phyloP scores from a whole-genome alignment of 352 stramenopile species.

The Phytophthora ramorum region DNA sequence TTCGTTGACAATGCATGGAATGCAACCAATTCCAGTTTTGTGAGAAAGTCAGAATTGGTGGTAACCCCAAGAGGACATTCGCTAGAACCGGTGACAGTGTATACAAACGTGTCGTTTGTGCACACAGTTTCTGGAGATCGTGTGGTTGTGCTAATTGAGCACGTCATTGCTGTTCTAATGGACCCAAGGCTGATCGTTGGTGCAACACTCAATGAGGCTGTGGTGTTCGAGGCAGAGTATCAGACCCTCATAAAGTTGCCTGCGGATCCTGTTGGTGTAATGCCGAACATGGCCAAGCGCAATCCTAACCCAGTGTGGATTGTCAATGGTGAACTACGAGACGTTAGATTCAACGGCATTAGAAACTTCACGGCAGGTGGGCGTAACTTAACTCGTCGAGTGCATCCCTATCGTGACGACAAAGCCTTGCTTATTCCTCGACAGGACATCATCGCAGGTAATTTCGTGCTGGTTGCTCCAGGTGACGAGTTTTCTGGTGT shows the following conservation, averaged over 20 bases:
- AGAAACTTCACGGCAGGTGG: conserved; percentile 16
- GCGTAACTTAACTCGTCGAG: conserved; percentile 9
- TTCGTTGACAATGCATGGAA: neutral
- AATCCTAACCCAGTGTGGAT: conserved; percentile 5
- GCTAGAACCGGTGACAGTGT: conserved; percentile 6
- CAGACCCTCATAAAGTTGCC: conserved; percentile 14
- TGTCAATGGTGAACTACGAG: conserved; percentile 18
- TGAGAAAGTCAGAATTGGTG: conserved; percentile 7
- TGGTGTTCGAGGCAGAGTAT: conserved; percentile 26
- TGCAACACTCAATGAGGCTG: conserved; percentile 2
- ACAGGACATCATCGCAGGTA: conserved; percentile 10
- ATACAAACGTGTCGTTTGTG: conserved; percentile 14
- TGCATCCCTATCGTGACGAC: conserved; percentile 1
- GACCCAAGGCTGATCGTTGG: conserved; percentile 11
- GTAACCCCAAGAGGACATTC: conserved; percentile 1
- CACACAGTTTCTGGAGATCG: conserved; percentile 6
- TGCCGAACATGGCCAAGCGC: neutral
- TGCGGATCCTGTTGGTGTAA: conserved; percentile 18
- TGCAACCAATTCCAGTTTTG: conserved; percentile 5
- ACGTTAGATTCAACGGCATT: conserved; percentile 7
- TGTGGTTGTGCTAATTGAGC: conserved; percentile 8
- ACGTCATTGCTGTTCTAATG: neutral
- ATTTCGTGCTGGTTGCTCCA: conserved; percentile 12
- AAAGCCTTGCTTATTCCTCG: conserved; percentile 9
- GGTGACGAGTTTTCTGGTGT: conserved; percentile 19